Conservation (phyloP, 371 early-diverging fungal genomes). For the Circinella minor region DNA sequence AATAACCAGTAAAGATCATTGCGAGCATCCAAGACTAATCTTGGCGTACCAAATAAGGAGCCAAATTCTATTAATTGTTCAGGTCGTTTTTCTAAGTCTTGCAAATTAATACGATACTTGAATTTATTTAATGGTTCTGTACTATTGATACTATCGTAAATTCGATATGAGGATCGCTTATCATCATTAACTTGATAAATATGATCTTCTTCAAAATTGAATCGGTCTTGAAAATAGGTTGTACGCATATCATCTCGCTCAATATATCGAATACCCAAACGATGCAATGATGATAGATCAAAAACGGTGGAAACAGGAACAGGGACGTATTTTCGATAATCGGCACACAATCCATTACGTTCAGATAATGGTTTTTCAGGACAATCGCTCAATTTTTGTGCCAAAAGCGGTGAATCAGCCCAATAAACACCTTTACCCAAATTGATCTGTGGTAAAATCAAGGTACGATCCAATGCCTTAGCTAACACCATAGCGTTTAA, state of each 20-base stretch:
- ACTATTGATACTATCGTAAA: constrained; percentile 40
- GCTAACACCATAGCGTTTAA: constrained; percentile 42
- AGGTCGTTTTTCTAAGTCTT: constrained; percentile 33
- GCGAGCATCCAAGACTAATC: constrained; percentile 25
- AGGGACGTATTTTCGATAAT: constrained; percentile 33
- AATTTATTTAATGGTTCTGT: constrained; percentile 27
- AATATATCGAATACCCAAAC: constrained; percentile 32
- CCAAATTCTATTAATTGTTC: constrained; percentile 54
- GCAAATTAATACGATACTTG: constrained; percentile 32
- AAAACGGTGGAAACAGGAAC: constrained; percentile 25
- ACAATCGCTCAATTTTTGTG: constrained; percentile 20
- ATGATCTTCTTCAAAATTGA: constrained; percentile 15
- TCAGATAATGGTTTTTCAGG: constrained; percentile 9
- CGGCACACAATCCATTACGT: constrained; percentile 18
- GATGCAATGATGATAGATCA: constrained; percentile 29
- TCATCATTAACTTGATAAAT: constrained; percentile 38
- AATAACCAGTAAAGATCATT: constrained; percentile 25
- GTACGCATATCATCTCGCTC: constrained; percentile 36
- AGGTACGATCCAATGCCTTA: constrained; percentile 34
- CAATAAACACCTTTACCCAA: constrained; percentile 35
- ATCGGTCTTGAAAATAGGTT: constrained; percentile 27
- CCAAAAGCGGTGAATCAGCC: constrained; percentile 16
- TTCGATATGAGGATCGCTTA: constrained; percentile 48
- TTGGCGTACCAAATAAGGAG: constrained; percentile 45
- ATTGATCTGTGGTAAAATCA: constrained; percentile 38